Base-by-base conservation (phyloP, 257 asterid genomes). In the Knoxia roxburghii region DNA sequence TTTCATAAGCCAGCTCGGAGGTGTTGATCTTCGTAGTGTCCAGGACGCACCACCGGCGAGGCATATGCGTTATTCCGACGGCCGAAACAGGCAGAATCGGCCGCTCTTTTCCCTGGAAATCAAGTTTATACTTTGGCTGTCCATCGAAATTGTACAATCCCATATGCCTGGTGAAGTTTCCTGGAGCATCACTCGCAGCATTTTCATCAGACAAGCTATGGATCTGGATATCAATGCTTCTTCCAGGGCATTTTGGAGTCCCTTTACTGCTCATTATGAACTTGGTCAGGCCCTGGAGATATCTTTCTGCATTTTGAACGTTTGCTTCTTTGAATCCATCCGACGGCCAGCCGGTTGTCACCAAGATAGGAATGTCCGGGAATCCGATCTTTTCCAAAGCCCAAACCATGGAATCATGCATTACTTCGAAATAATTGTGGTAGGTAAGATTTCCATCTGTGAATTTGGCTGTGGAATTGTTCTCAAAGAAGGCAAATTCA, bases 301-400 rank as follows among this genome's bases (percentile, higher is more conserved):
- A 91, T 55, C 62, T 85, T 67, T 76, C 49, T 0, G 97, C 95
- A 72, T 82, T 51, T 4, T 61, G 11, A 0, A 12, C 10, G 29
- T 74, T 85, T 9, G 81, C 96, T 2, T 56, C 61, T 0, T 2
- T 0, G 65, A 79, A 49, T 26, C 95, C 97, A 55, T 86, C 91
- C 3, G 97, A 88, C 1, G 97, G 97, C 96, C 96, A 90, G 9
- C 97, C 97, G 9, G 86, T 78, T 59, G 84, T 90, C 0, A 86
- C 64, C 29, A 82, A 57, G 23, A 90, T 73, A 8, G 69, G 80
- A 8, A 86, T 58, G 1, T 76, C 55, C 0, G 72, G 69, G 1
- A 65, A 66, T 2, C 80, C 80, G n/a, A 75, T 76, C 70, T 81
- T 88, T 40, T 39, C 80, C 43, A 91, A 0, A 0, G 96, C 72